These are phyloP conservation scores for Hemileia vastatrix DNA, from an alignment of 1,284 basidiomycete species.

Conservation along the genomic window DNA sequence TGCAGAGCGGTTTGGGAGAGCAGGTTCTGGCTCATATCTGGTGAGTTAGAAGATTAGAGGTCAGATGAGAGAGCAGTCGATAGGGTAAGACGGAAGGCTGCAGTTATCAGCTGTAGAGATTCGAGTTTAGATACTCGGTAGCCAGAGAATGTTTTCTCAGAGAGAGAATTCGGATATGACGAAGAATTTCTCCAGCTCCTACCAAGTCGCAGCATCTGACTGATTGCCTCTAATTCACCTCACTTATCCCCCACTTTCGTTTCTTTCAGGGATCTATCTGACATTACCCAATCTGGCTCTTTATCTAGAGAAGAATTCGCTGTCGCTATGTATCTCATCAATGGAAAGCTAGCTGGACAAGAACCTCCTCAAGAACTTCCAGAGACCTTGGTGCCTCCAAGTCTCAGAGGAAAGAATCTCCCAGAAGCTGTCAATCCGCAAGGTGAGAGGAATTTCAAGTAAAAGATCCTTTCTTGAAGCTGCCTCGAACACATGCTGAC, in stretches of 20 bases:
- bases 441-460: too few relatives aligned
- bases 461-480: not conserved
- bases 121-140: too few relatives aligned
- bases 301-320: slow-evolving; percentile 90
- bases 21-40: slow-evolving; percentile 80
- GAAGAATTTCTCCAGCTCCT: too few relatives aligned
- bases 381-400: slow-evolving; percentile 66
- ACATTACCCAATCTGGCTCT: slow-evolving; percentile 76
- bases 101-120: too few relatives aligned
- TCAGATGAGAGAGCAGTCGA: not conserved
- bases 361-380: slow-evolving; percentile 68
- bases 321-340: slow-evolving; percentile 90
- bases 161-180: too few relatives aligned
- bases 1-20: slow-evolving; percentile 78
- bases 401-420: slow-evolving; percentile 55
- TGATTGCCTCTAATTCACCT: too few relatives aligned
- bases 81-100: not conserved
- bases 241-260: too few relatives aligned
- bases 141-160: too few relatives aligned
- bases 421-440: slow-evolving; percentile 11
- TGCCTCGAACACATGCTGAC: not conserved
- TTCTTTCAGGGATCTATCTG: slow-evolving; percentile 91
- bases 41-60: slow-evolving; percentile 40
- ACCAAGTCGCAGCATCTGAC: too few relatives aligned
- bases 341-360: slow-evolving; percentile 69